Conservation (phyloP, 768 basidiomycete species). For the Cyathus striatus region DNA sequence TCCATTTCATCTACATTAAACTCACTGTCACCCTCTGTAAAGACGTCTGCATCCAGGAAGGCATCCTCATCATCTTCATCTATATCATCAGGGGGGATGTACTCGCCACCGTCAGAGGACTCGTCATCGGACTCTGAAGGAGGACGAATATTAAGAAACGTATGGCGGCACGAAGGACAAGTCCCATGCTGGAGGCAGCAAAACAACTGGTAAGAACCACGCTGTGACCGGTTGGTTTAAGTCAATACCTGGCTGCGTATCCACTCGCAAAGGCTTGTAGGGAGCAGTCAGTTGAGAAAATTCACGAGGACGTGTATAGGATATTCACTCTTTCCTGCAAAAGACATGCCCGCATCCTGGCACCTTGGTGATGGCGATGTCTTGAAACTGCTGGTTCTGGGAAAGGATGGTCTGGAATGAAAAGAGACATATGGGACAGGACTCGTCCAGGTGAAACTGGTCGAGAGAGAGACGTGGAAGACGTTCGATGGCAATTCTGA, state of each 20-base stretch:
- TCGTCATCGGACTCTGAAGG: constrained; percentile 55
- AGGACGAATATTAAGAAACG: constrained; percentile 50
- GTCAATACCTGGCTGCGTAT: constrained; percentile 46
- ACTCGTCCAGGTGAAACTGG: constrained; percentile 41
- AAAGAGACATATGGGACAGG: constrained; percentile 63
- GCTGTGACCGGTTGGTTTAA: too few relatives aligned
- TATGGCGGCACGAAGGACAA: constrained; percentile 63
- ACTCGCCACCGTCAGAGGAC: constrained; percentile 65
- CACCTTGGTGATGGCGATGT: constrained; percentile 52
- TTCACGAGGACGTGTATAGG: constrained; percentile 1
- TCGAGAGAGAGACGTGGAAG: constrained; percentile 38
- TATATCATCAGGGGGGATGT: constrained; percentile 47
- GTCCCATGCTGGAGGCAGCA: constrained; percentile 49
- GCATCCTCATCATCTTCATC: constrained; percentile 50
- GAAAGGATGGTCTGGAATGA: constrained; percentile 42
- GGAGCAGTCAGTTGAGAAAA: constrained; percentile 1
- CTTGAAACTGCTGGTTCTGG: constrained; percentile 14
- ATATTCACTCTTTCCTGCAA: constrained; percentile 56
- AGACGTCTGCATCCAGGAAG: constrained; percentile 37
- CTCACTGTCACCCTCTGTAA: constrained; percentile 30
- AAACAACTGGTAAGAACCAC: constrained; percentile 2
- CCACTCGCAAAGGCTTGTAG: constrained; percentile 58
- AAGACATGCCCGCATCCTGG: constrained; percentile 61
- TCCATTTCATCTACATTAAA: constrained; percentile 34
- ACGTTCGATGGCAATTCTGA: constrained; percentile 31